Evolutionary conservation across 139 green algal species (phyloP).

Genomic region (Closterium sp.): DNA sequence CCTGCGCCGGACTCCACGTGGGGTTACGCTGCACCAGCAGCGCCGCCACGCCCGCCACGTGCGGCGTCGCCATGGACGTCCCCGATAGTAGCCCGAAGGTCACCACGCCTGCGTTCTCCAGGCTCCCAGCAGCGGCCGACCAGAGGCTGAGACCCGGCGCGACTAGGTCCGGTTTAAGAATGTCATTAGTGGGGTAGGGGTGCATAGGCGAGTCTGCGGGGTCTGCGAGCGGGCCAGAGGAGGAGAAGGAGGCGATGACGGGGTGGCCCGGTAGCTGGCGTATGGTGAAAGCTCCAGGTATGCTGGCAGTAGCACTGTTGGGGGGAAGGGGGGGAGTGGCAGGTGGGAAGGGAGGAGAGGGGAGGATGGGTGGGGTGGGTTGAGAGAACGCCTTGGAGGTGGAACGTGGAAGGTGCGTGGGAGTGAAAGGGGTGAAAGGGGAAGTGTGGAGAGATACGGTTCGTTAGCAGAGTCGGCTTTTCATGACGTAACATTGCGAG

Average conservation of each 20-base stretch:
- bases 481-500: too few relatives aligned
- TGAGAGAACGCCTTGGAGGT: too few relatives aligned
- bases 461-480: too few relatives aligned
- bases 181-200: conserved; percentile 9
- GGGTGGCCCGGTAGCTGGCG: neutral
- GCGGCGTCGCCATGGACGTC: conserved; percentile 45
- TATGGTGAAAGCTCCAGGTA: neutral
- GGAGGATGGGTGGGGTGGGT: neutral
- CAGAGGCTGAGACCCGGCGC: conserved; percentile 31
- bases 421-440: too few relatives aligned
- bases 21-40: conserved; percentile 19
- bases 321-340: neutral
- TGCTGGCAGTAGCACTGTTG: neutral
- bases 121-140: neutral
- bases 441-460: too few relatives aligned
- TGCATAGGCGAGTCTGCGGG: neutral
- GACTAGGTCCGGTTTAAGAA: conserved; percentile 23
- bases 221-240: neutral
- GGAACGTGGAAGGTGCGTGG: too few relatives aligned
- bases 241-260: neutral
- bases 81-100: conserved; percentile 30
- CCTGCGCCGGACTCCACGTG: neutral
- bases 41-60: conserved; percentile 25
- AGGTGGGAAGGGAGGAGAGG: too few relatives aligned
- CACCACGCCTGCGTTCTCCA: neutral